Evolutionary conservation across 2,329 filamentous ascomycete genomes (phyloP), one percentile per base, ranked within the genome.

Genomic region (Alternaria consortialis): DNA sequence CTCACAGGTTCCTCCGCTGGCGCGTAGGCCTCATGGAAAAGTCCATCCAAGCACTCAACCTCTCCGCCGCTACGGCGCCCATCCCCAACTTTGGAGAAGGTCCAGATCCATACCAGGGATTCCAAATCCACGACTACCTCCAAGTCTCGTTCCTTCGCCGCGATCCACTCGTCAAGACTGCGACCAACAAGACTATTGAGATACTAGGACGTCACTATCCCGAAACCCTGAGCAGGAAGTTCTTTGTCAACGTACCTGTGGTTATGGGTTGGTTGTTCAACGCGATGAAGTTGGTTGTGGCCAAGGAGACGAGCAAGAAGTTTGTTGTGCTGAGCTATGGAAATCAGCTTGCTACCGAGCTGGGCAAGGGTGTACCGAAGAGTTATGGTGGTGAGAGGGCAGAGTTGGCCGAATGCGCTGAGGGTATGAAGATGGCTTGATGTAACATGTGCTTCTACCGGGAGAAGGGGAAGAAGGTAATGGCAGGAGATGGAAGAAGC

Each of bases 121-220:
- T 92, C 72, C 94, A 97, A 80, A 89, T 97, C 29, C 94, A 98
- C 81, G 94, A 98, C 83, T 97, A 97, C 84, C 87, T 91, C 70
- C 90, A 88, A 64, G 89, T 97, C 76, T 92, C 89, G 74, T 97
- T 97, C 84, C 84, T 97, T 69, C 89, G 92, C 62, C 89, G 92
- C 83, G 90, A 94, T 58, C 86, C 91, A 1, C 84, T 86, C 58
- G 89, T 95, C 79, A 93, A 91, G 79, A 85, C 88, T 4, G 91
- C 92, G 15, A 91, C 88, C 66, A 89, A 88, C 73, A 88, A 94
- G 81, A 94, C 92, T 46, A 96, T 97, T 77, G 86, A 91, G 63
- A 85, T 91, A 53, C 93, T 97, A 77, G 87, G 89, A 53, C 88
- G 87, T 68, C 91, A 91, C 68, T 97, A 97, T 81, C 94, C 94